phyloP scores from a whole-genome alignment of 495 filamentous ascomycete species.

The Aspergillus asperescens region DNA sequence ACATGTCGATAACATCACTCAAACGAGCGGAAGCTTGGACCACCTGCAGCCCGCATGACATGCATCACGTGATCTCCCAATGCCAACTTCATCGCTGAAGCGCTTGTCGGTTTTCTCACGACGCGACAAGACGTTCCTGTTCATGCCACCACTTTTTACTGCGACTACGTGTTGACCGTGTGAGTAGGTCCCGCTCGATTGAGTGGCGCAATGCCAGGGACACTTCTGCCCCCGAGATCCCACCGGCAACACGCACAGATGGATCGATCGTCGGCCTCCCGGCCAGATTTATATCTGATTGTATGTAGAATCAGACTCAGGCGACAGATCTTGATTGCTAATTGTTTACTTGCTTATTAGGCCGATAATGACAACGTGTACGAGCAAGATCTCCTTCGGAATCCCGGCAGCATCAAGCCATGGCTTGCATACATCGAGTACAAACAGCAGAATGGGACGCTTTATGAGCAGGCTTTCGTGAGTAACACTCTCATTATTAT shows the following conservation, averaged over 20 bases:
- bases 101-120: conserved; percentile 16
- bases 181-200: conserved; percentile 39
- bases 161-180: conserved; percentile 31
- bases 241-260: conserved; percentile 48
- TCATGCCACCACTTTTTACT: conserved; percentile 23
- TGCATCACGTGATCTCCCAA: conserved; percentile 24
- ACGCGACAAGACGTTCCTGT: conserved; percentile 27
- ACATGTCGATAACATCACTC: conserved; percentile 22
- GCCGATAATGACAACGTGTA: conserved; percentile 87
- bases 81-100: conserved; percentile 26
- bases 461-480: conserved; percentile 91
- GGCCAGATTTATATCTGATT: conserved; percentile 69
- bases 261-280: conserved; percentile 41
- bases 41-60: conserved; percentile 22
- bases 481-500: conserved; percentile 7
- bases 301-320: conserved; percentile 45
- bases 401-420: conserved; percentile 82
- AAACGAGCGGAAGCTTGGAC: conserved; percentile 24
- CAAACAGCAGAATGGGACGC: conserved; percentile 79
- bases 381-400: conserved; percentile 89
- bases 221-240: conserved; percentile 53
- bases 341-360: conserved; percentile 29
- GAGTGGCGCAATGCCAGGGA: conserved; percentile 57
- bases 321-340: conserved; percentile 8
- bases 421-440: conserved; percentile 94